Evolutionary conservation across 768 basidiomycete genomes (phyloP), one percentile per base, ranked within the genome.

Genomic region (Sutorius australiensis): DNA sequence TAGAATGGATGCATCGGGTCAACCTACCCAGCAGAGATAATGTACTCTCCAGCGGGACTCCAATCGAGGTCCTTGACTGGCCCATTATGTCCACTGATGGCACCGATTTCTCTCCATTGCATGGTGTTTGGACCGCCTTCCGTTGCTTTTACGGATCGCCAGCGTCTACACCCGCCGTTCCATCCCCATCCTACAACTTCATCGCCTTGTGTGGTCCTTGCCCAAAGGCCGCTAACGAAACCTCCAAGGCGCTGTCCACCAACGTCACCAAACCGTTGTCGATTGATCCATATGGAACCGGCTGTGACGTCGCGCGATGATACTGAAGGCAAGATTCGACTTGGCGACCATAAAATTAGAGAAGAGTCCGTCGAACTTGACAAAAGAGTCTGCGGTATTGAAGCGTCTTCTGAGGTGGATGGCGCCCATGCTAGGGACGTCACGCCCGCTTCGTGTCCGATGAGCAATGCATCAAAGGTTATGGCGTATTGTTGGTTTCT

Each of bases 321-420:
- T 49, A 52, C 72, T 53, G 44, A 65, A 57, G 53, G 73, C 13
- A 72, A 56, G 12, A 80, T 69, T 9, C 76, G 71, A 0, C 90
- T 84, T 2, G 92, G 91, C 2, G 89, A 86, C 97, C 97, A 99
- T 48, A 98, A 71, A 54, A 98, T 98, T 27, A 98, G 67, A 8
- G 95, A 98, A 17, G 95, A 95, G 69, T 99, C 97, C 2, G 91
- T 87, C 1, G 97, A 95, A 6, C 92, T 88, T 11, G 94, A 95
- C n/a, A 98, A 76, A 6, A 98, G 78, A 0, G 82, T 84, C 4
- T 53, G 61, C 7, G 77, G 77, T 14, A 58, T 33, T 1, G 60
- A 58, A 46, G 62, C 60, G 8, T 53, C 24, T 8, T 42, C 32
- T 12, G 71, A 62, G 6, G 56, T 31, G 33, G 64, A 63, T 1